These are phyloP conservation scores for Harrya chromipes DNA, from an alignment of 768 basidiomycete genomes.

Conservation along the genomic window DNA sequence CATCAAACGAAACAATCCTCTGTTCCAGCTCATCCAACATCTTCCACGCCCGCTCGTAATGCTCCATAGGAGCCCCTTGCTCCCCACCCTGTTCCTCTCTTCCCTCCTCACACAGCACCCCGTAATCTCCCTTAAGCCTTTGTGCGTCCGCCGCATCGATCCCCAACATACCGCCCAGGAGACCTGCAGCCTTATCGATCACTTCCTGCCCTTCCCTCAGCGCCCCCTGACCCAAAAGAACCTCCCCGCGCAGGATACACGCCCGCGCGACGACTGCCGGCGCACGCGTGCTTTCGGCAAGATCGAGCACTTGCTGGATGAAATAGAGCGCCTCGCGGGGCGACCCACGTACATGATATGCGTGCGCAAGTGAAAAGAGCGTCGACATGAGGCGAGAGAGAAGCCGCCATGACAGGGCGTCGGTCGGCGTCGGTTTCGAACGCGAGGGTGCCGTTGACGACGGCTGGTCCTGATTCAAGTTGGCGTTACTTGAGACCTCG, in stretches of 20 bases:
- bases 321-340: constrained; percentile 85
- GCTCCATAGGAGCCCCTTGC: constrained; percentile 44
- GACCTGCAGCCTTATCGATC: constrained; percentile 47
- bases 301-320: constrained; percentile 67
- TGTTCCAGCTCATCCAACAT: constrained; percentile 63
- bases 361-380: constrained; percentile 59
- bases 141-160: constrained; percentile 58
- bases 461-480: constrained; percentile 31
- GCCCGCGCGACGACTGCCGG: constrained; percentile 66
- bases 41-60: constrained; percentile 54
- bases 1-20: constrained; percentile 53
- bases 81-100: constrained; percentile 20
- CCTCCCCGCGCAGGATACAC: constrained; percentile 61
- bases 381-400: constrained; percentile 67
- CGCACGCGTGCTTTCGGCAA: constrained; percentile 67
- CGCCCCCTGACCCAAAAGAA: constrained; percentile 62
- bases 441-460: constrained; percentile 10
- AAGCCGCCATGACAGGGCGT: constrained; percentile 72
- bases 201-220: constrained; percentile 54
- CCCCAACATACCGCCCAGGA: constrained; percentile 46
- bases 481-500: constrained; percentile 38
- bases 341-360: constrained; percentile 74
- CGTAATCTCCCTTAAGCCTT: constrained; percentile 55
- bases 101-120: constrained; percentile 20
- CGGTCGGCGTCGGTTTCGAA: constrained; percentile 34